Conservation (phyloP, 768 basidiomycete genomes). For the Termitomyces sp. region DNA sequence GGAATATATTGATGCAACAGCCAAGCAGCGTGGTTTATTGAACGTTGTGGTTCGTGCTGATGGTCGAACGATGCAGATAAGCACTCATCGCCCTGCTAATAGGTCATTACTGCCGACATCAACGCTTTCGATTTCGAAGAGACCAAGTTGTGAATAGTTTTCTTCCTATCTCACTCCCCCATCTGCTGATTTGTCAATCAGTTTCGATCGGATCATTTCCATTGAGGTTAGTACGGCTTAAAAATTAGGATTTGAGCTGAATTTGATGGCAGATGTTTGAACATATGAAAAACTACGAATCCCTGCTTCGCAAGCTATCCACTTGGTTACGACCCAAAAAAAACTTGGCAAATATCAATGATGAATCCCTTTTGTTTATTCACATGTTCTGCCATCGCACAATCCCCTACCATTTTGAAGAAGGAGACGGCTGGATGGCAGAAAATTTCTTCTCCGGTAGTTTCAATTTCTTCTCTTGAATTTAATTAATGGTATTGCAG, state of each 20-base stretch:
- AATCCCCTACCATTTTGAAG: slow-evolving; percentile 64
- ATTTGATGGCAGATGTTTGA: slow-evolving; percentile 51
- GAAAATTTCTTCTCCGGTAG: slow-evolving; percentile 63
- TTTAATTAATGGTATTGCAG: background rate
- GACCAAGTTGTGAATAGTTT: background rate
- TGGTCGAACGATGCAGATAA: background rate
- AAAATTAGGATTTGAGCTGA: background rate
- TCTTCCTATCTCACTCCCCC: background rate
- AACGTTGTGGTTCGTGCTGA: background rate
- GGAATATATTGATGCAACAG: background rate
- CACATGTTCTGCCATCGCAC: slow-evolving; percentile 66
- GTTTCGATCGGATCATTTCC: background rate
- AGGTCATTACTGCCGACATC: background rate
- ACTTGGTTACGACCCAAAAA: slow-evolving; percentile 52
- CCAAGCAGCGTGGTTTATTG: background rate
- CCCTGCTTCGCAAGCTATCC: slow-evolving; percentile 53
- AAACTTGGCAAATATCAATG: slow-evolving; percentile 23
- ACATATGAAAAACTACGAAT: slow-evolving; percentile 72
- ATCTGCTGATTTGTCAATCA: background rate
- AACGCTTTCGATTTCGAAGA: background rate
- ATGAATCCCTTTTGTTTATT: slow-evolving; percentile 45
- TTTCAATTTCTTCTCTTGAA: slow-evolving; percentile 18
- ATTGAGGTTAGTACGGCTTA: background rate
- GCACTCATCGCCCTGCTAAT: background rate
- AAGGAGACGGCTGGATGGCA: slow-evolving; percentile 71